Evolutionary conservation across 2,329 filamentous ascomycete genomes (phyloP).

Genomic region (Ceratocystis eucalypticola): DNA sequence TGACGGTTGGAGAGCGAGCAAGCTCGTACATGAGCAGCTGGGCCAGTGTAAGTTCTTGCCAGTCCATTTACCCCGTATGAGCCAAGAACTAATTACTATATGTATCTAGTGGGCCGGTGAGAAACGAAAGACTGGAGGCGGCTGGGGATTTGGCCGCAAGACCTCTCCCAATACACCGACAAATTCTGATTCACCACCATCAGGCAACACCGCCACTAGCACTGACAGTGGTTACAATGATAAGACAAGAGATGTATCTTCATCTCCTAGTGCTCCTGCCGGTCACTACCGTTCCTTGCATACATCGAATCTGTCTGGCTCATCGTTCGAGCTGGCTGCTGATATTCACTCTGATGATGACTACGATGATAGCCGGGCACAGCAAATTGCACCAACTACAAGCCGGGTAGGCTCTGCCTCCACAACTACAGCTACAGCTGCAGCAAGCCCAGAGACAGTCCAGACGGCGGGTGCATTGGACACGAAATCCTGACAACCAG

Average conservation of each 20-base stretch:
- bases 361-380: background rate
- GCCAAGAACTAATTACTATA: background rate
- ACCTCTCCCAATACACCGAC: constrained; percentile 23
- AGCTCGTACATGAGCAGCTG: constrained; percentile 55
- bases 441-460: background rate
- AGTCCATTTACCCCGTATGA: background rate
- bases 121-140: constrained; percentile 48
- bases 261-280: constrained; percentile 14
- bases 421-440: background rate
- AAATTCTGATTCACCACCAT: constrained; percentile 25
- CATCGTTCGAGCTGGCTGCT: constrained; percentile 15
- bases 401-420: background rate
- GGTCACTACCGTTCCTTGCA: constrained; percentile 14
- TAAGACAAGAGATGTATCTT: background rate
- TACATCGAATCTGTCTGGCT: constrained; percentile 14
- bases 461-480: background rate
- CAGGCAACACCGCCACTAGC: constrained; percentile 23
- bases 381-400: background rate
- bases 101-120: constrained; percentile 48
- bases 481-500: too few species aligned
- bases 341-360: constrained; percentile 18
- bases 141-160: constrained; percentile 32
- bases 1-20: constrained; percentile 31
- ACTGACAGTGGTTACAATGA: constrained; percentile 16
- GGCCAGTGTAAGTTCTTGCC: constrained; percentile 32